Conservation (phyloP, 176 grass and related monocot genomes). For the Bothriochloa decipiens region DNA sequence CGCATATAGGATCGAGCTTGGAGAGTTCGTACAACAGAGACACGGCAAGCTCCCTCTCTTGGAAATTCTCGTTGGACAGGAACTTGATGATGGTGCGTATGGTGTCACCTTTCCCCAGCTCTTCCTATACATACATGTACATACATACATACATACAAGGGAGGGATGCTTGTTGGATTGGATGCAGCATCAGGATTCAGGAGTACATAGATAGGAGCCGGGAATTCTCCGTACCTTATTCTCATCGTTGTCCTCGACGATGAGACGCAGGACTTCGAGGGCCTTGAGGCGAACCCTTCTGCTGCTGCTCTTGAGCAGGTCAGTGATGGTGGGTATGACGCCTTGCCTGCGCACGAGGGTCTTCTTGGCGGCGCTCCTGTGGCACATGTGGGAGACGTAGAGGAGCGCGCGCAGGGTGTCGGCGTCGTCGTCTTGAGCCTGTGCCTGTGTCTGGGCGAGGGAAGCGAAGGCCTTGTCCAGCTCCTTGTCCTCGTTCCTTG, state of each 20-base stretch:
- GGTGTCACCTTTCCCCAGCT: slow-evolving; percentile 64
- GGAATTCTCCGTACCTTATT: too few relatives aligned
- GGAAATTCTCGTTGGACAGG: slow-evolving; percentile 61
- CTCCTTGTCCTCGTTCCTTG: slow-evolving; percentile 68
- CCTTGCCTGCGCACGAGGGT: slow-evolving; percentile 51
- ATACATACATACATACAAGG: too few relatives aligned
- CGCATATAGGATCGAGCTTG: slow-evolving; percentile 46
- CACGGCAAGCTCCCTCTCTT: slow-evolving; percentile 74
- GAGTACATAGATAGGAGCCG: too few relatives aligned
- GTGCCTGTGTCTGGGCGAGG: slow-evolving; percentile 31
- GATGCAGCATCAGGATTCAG: too few relatives aligned
- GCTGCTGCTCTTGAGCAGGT: slow-evolving; percentile 66
- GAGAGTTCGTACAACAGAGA: slow-evolving; percentile 68
- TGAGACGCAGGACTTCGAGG: slow-evolving; percentile 43
- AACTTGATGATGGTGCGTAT: slow-evolving; percentile 83
- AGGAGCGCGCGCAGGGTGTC: slow-evolving; percentile 45
- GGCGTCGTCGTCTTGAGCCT: background rate
- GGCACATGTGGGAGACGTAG: slow-evolving; percentile 52
- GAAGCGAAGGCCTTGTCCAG: slow-evolving; percentile 55
- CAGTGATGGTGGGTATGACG: slow-evolving; percentile 39
- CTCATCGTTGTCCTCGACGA: slow-evolving; percentile 58
- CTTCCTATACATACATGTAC: too few relatives aligned
- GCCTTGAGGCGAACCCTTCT: slow-evolving; percentile 57
- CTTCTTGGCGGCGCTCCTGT: slow-evolving; percentile 42
- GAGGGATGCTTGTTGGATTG: too few relatives aligned